Evolutionary conservation across 805 yeast species (phyloP).

Genomic region (Saccharomycopsis vini): DNA sequence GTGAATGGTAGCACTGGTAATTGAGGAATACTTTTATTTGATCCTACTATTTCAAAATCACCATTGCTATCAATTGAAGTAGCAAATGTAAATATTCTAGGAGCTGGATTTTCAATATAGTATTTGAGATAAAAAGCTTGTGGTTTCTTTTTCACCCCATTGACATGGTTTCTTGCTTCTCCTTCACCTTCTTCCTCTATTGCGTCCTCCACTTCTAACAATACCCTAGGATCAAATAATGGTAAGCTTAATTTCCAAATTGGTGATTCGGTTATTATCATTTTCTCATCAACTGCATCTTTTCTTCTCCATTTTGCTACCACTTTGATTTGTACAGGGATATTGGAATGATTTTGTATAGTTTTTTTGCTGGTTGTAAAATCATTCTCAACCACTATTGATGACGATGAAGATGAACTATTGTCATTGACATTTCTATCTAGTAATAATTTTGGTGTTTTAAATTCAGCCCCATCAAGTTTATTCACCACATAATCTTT

Average conservation of each 20-base stretch:
- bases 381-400: too few species aligned
- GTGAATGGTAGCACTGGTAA: slow-evolving; percentile 55
- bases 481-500: too few species aligned
- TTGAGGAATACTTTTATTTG: slow-evolving; percentile 23
- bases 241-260: slow-evolving; percentile 51
- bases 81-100: slow-evolving; percentile 56
- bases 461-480: too few species aligned
- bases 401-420: too few species aligned
- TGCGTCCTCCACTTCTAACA: slow-evolving; percentile 30
- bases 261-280: slow-evolving; percentile 28
- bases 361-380: slow-evolving; percentile 20
- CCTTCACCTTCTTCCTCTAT: slow-evolving; percentile 15
- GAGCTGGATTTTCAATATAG: slow-evolving; percentile 67
- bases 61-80: slow-evolving; percentile 34
- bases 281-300: slow-evolving; percentile 7
- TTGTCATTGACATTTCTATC: too few species aligned
- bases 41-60: slow-evolving; percentile 30
- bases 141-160: slow-evolving; percentile 16
- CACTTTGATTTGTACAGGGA: slow-evolving; percentile 25
- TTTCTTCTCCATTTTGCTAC: slow-evolving; percentile 30
- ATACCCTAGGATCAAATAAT: slow-evolving; percentile 59
- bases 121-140: slow-evolving; percentile 31
- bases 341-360: slow-evolving; percentile 29
- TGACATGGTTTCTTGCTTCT: not conserved
- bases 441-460: too few species aligned